Evolutionary conservation across 2,329 filamentous ascomycete genomes (phyloP).

Genomic region (Erysiphe pulchra): DNA sequence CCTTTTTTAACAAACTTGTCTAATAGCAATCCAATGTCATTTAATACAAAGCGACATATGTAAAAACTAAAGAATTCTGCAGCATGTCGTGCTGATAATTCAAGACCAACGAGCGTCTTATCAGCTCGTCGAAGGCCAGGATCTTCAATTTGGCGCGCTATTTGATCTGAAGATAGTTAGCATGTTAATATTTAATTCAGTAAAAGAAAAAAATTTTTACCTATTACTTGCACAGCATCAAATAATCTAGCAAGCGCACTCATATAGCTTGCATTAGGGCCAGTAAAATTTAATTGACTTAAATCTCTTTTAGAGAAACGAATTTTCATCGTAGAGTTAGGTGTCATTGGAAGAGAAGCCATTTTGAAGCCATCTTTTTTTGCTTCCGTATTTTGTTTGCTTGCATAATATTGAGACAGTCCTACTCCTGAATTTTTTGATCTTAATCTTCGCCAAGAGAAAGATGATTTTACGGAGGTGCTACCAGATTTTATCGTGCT

Average conservation of each 20-base stretch:
- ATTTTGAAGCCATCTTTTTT: conserved; percentile 38
- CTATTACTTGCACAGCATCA: conserved; percentile 76
- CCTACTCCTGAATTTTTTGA: conserved; percentile 62
- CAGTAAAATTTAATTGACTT: conserved; percentile 41
- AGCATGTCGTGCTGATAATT: conserved; percentile 77
- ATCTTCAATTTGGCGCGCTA: conserved; percentile 86
- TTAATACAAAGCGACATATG: conserved; percentile 79
- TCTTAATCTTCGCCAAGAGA: conserved; percentile 73
- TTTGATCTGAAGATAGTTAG: conserved; percentile 40
- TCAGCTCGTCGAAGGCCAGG: conserved; percentile 77
- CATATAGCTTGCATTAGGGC: conserved; percentile 82
- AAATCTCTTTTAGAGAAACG: conserved; percentile 49
- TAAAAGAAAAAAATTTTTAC: conserved; percentile 26
- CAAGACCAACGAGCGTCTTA: conserved; percentile 82
- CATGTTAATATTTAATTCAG: conserved; percentile 9
- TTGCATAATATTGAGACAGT: conserved; percentile 24
- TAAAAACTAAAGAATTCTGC: conserved; percentile 97
- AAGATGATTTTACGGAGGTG: conserved; percentile 49
- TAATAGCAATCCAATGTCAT: conserved; percentile 59
- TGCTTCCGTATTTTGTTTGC: conserved; percentile 19
- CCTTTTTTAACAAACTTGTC: conserved; percentile 96
- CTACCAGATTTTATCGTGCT: conserved; percentile 24
- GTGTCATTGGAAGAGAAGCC: conserved; percentile 55
- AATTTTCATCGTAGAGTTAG: conserved; percentile 27
- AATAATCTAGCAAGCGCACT: conserved; percentile 68